Evolutionary conservation across 2,329 filamentous ascomycete species (phyloP).

Genomic region (Colletotrichum nymphaeae): DNA sequence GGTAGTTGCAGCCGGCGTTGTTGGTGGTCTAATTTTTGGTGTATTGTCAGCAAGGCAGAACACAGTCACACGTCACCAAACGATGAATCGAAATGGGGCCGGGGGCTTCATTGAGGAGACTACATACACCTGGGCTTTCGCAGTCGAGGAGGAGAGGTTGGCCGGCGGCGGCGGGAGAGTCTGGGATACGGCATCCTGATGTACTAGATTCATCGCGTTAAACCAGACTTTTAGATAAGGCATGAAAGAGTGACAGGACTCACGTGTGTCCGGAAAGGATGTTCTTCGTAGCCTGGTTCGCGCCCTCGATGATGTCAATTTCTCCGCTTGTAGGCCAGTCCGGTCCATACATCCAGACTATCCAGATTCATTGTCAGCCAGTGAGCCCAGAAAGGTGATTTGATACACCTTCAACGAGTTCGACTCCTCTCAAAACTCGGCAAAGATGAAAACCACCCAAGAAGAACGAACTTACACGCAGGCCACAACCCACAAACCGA

Average conservation of each 20-base stretch:
- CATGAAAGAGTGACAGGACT: conserved; percentile 26
- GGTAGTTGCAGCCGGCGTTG: conserved; percentile 60
- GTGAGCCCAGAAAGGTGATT: not conserved
- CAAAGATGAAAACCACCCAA: not conserved
- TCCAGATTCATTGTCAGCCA: not conserved
- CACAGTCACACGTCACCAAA: not conserved
- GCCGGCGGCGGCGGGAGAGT: conserved; percentile 36
- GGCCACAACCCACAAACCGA: conserved; percentile 80
- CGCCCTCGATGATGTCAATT: conserved; percentile 78
- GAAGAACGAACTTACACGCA: conserved; percentile 62
- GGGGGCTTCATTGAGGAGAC: not conserved
- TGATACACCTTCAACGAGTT: too few relatives aligned
- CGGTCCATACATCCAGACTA: conserved; percentile 64
- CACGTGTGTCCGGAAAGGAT: conserved; percentile 72
- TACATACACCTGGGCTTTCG: conserved; percentile 36
- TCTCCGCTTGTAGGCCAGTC: conserved; percentile 74
- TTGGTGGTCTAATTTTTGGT: not conserved
- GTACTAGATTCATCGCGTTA: conserved; percentile 34
- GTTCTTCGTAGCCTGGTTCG: conserved; percentile 70
- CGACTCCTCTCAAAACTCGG: not conserved
- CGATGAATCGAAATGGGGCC: not conserved
- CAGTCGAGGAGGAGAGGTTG: conserved; percentile 39
- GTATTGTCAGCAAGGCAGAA: not conserved
- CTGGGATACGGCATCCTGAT: conserved; percentile 43
- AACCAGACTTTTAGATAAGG: conserved; percentile 4